These are phyloP conservation scores for Laburnicola sp. DNA, from an alignment of 2,329 filamentous ascomycete species.

Conservation along the genomic window DNA sequence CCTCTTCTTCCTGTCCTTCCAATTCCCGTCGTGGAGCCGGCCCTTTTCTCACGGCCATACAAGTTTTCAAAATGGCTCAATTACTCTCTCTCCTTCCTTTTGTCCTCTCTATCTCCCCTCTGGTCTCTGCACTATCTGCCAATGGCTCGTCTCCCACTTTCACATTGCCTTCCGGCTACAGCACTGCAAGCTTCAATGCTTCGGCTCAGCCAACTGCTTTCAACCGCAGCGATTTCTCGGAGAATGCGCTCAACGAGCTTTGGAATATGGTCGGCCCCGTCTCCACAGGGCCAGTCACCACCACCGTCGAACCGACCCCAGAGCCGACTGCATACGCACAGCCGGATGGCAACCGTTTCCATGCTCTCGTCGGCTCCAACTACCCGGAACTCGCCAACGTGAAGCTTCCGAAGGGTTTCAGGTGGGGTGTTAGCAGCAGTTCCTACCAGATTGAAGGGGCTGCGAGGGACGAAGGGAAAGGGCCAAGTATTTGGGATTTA, in stretches of 20 bases:
- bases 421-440: slow-evolving; percentile 48
- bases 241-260: slow-evolving; percentile 51
- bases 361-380: slow-evolving; percentile 48
- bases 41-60: not conserved
- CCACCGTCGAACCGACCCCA: slow-evolving; percentile 49
- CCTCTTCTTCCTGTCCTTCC: slow-evolving; percentile 5
- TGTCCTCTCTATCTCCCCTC: slow-evolving; percentile 17
- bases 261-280: slow-evolving; percentile 53
- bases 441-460: slow-evolving; percentile 52
- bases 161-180: slow-evolving; percentile 39
- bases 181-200: slow-evolving; percentile 46
- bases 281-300: slow-evolving; percentile 47
- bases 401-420: slow-evolving; percentile 49
- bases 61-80: slow-evolving; percentile 24
- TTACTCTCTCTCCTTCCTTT: slow-evolving; percentile 19
- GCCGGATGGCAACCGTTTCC: slow-evolving; percentile 44
- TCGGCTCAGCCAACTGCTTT: slow-evolving; percentile 50
- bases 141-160: slow-evolving; percentile 33
- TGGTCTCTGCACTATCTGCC: slow-evolving; percentile 18
- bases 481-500: slow-evolving; percentile 49
- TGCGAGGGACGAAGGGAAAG: slow-evolving; percentile 48
- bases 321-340: slow-evolving; percentile 47
- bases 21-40: not conserved
- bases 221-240: slow-evolving; percentile 51
- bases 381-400: slow-evolving; percentile 36